Base-by-base conservation (phyloP, 257 asterid genomes). In the Gentiana straminea region DNA sequence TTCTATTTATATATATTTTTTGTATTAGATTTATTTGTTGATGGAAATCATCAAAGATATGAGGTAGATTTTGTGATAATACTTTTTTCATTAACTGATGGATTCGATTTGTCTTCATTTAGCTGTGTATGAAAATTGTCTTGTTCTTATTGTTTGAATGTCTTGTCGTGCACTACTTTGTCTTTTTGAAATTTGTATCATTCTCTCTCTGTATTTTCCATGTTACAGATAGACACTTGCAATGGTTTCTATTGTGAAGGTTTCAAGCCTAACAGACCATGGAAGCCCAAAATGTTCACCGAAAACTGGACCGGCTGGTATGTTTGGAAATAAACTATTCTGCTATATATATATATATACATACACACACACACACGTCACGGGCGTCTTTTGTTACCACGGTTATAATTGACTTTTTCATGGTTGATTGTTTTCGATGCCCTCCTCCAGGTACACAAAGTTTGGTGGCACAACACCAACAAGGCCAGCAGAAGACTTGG, bases 261-360 rank as follows among this genome's bases (percentile, higher is more conserved):
- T 32, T 90, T 71, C 60, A 72, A 47, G 44, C 98, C 98, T 1
- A 84, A 79, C 64, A 86, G 60, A 56, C 94, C 98, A 9, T 64
- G 77, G 61, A 90, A 84, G 13, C 98, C 98, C 2, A 90, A 90
- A 67, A 90, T 90, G 98, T 90, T 85, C 76, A 90, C 96, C 3
- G 98, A 90, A 81, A 76, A 60, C 54, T 90, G 96, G 98, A 84
- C 87, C 58, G 94, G 96, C 73, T 90, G 98, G 98, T 86, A 69
- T 64, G 66, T 41, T 41, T 41, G 10, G 8, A 41, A 2, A 39
- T 1, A 39, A 41, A 41, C 7, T 39, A 41, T 5, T 7, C 2
- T 41, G 46, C 9, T 41, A 3, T 41, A 4, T 41, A 4, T 5
- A 2, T 39, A 39, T 39, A 39, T 39, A 7, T 41, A 15, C 24